Percentiles rank a stretch among this genome's conserved stretches.
phyloP scores from a whole-genome alignment of 345 rosid genomes.

The Anastatica hierochuntica region DNA sequence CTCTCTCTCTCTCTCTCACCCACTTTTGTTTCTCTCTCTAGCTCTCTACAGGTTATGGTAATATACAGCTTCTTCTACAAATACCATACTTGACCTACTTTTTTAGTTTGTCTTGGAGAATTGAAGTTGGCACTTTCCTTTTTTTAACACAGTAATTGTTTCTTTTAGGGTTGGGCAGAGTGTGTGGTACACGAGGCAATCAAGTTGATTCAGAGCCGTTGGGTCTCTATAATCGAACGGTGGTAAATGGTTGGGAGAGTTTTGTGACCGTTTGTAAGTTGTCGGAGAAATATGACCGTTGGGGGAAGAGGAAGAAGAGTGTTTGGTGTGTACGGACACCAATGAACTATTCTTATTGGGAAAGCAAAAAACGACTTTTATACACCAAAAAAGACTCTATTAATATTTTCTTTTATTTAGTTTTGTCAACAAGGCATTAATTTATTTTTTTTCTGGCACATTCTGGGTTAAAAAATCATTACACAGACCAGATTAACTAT shows the following conservation, averaged over 20 bases:
- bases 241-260: constrained; percentile 4
- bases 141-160: constrained; percentile 20
- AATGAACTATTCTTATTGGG: constrained; percentile 14
- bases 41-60: constrained; percentile 26
- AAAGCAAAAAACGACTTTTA: background rate
- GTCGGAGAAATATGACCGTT: constrained; percentile 99
- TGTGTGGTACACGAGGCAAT: constrained; percentile 31
- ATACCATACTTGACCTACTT: constrained; percentile 24
- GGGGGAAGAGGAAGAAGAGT: constrained; percentile 33
- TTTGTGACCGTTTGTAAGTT: constrained; percentile 71
- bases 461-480: background rate
- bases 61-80: constrained; percentile 20
- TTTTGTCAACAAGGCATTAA: constrained; percentile 5
- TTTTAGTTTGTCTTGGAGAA: constrained; percentile 29
- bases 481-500: background rate
- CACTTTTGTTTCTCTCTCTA: constrained; percentile 20
- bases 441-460: background rate
- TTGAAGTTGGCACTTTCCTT: constrained; percentile 27
- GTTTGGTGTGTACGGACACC: constrained; percentile 44
- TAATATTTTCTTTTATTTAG: background rate
- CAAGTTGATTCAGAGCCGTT: constrained; percentile 31
- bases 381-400: background rate
- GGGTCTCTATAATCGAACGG: constrained; percentile 52
- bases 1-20: constrained; percentile 8
- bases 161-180: constrained; percentile 22